Base-by-base conservation (phyloP, 805 yeast genomes). In the Debaryomyces hansenii region DNA sequence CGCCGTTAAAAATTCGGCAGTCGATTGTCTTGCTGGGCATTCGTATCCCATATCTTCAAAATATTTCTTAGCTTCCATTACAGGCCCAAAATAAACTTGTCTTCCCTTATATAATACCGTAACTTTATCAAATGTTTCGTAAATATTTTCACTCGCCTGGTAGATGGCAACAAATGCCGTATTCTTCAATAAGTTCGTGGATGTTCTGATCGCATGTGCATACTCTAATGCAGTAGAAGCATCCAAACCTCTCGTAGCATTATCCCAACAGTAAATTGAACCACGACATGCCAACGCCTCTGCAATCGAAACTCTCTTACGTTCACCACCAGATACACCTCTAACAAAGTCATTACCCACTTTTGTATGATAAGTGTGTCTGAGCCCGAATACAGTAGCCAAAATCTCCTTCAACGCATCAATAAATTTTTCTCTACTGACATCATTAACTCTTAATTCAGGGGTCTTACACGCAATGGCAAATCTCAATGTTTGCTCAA, bases 301-400 rank as follows among this genome's bases (percentile, higher is more conserved):
- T 5, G 85, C 87, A 54, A 83, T 77, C 5, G 87, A 82, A 33
- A 83, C 87, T 69, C 89, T 79, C 67, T 84, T 83, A 56, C 88
- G 70, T 66, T 83, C 86, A 67, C 89, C 89, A 58, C 89, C 89
- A 36, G 88, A 83, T 42, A 83, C 80, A 65, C 89, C 89, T 64
- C 87, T 74, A 16, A 84, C 56, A 40, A 52, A 63, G 46, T 64
- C 69, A 49, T 64, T 60, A 27, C 69, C 69, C 20, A 64, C 69
- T 46, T 64, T 62, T 9, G 69, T 63, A 45, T 57, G 46, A 47
- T 52, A 62, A 6, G 66, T 58, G 46, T 64, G 67, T 39, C 66
- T 53, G 45, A 64, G 56, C 10, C 69, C 69, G 42, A 63, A 64
- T 5, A 63, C 64, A 4, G 69, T 60, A 31, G 60, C 66, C 32